Percentiles rank a stretch among this genome's conserved stretches.
Conservation (phyloP, 1,284 basidiomycete genomes). For the Cutaneotrichosporon dermatis region DNA sequence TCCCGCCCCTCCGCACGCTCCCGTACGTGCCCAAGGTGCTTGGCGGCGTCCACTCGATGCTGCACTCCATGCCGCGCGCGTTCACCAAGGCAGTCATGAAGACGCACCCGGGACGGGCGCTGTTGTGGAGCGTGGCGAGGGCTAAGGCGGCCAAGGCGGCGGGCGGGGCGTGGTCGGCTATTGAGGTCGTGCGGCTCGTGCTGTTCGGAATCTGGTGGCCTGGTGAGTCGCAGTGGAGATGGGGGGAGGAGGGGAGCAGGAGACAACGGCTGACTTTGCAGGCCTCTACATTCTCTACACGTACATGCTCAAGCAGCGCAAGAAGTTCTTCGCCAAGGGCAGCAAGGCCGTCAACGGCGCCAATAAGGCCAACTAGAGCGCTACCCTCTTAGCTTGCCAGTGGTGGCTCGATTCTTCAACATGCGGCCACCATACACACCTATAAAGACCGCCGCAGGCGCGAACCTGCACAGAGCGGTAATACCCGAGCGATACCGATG, state of each 20-base stretch:
- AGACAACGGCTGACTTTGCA: conserved; percentile 33
- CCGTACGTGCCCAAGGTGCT: conserved; percentile 25
- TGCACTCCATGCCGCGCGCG: conserved; percentile 26
- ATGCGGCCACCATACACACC: neutral
- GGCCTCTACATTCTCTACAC: conserved; percentile 82
- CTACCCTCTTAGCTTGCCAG: neutral
- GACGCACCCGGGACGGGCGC: conserved; percentile 24
- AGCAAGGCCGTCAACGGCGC: conserved; percentile 35
- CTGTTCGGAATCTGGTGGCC: conserved; percentile 89
- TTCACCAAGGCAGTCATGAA: conserved; percentile 22
- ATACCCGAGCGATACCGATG: no score
- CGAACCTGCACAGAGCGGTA: no score
- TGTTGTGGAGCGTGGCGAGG: conserved; percentile 35
- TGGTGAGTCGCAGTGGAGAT: conserved; percentile 55
- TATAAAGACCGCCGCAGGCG: no score
- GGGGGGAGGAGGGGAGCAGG: neutral
- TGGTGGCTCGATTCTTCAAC: neutral
- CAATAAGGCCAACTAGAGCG: conserved; percentile 22
- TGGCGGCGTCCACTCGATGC: conserved; percentile 20
- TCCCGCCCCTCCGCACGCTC: conserved; percentile 57
- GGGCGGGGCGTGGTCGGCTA: conserved; percentile 30
- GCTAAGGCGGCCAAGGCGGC: conserved; percentile 13
- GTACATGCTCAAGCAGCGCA: conserved; percentile 80
- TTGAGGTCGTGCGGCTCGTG: conserved; percentile 56
- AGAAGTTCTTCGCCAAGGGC: conserved; percentile 62